These are phyloP conservation scores for Daucus carota DNA, from an alignment of 129 eudicot species.

Conservation along the genomic window DH1_v3.0 NC_030385.2:36173501-36174000, in stretches of 20 bases:
- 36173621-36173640: neutral
- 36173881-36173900: conserved; percentile 4
- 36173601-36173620: neutral
- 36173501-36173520: too few species aligned
- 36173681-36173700: too few species aligned
- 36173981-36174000: conserved; percentile 41
- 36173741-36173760: neutral
- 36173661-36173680: neutral
- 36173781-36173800: neutral
- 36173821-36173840: neutral
- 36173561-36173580: too few species aligned
- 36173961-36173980: conserved; percentile 45
- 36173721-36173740: neutral
- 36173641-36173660: neutral
- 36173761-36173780: neutral
- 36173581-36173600: too few species aligned
- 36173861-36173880: neutral
- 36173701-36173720: neutral
- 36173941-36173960: conserved; percentile 39
- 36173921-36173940: conserved; percentile 11
- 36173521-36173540: too few species aligned
- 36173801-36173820: neutral
- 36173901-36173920: neutral
- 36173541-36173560: too few species aligned
- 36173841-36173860: neutral